phyloP scores from a whole-genome alignment of 148 eudicot genomes.

The Cornus suecica region DNA sequence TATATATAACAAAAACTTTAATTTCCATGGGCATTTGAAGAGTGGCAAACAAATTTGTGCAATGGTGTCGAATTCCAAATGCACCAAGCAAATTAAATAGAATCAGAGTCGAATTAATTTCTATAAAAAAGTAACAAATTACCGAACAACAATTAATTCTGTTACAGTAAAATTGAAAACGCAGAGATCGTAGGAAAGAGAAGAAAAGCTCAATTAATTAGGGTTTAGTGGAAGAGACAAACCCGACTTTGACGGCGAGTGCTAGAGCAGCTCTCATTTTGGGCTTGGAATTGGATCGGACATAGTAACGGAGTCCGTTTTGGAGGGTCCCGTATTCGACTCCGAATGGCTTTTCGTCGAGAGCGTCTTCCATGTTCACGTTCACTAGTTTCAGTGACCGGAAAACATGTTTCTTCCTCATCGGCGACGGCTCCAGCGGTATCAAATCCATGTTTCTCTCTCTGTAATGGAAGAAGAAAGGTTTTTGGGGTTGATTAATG shows the following conservation, averaged over 20 bases:
- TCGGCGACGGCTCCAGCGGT: slow-evolving; percentile 51
- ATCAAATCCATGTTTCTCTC: slow-evolving; percentile 61
- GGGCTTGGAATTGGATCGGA: slow-evolving; percentile 79
- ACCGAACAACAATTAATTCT: background rate
- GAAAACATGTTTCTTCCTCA: slow-evolving; percentile 59
- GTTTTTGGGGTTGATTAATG: no score
- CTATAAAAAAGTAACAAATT: background rate
- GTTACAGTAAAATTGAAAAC: background rate
- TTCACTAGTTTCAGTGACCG: slow-evolving; percentile 63
- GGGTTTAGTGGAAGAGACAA: background rate
- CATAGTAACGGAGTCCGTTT: slow-evolving; percentile 76
- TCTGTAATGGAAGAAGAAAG: no score
- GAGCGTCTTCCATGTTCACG: slow-evolving; percentile 46
- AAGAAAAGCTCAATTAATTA: background rate
- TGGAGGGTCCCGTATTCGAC: slow-evolving; percentile 67
- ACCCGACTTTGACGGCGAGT: slow-evolving; percentile 85
- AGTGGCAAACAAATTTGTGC: background rate
- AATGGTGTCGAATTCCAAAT: background rate
- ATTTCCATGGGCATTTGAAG: background rate
- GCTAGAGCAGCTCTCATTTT: slow-evolving; percentile 92
- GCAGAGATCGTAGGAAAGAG: background rate
- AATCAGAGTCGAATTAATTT: background rate
- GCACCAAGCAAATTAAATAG: background rate
- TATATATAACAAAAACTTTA: no score
- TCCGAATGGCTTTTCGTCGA: slow-evolving; percentile 53